Evolutionary conservation across 2,329 filamentous ascomycete species (phyloP), one percentile per base, ranked within the genome.

Genomic region (Biscogniauxia sp.): DNA sequence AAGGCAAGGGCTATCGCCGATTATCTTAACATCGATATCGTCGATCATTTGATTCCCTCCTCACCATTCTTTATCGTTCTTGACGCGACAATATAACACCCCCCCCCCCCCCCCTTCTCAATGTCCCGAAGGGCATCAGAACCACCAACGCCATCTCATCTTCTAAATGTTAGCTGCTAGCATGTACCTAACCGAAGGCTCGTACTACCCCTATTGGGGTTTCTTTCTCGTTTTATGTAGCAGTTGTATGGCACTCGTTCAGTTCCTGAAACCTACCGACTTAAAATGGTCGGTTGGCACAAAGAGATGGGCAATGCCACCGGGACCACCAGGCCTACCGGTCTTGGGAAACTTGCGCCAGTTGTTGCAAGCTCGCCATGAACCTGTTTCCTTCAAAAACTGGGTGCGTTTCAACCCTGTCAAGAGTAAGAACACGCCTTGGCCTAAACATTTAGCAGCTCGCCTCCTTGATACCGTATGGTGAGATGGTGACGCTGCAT

Each of bases 401-500:
- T 63, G 58, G 60, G 54, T 57, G 53, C 55, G 60, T 56, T 53
- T 3, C 37, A 32, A 28, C 5, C 45, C 20, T n/a, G 20, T 20
- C 37, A 1, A 23, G 19, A 52, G 19, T 1, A 20, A 45, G 25
- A 11, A 28, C 11, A 15, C 15, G 7, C 15, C 32, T 26, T 52
- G 2, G 53, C 4, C 17, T 20, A 41, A 37, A 37, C 32, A 37
- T 37, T 37, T 23, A 0, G 7, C 49, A 62, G 57, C 57, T 62
- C 3, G 55, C 28, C 15, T 57, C 54, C 2, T 52, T 60, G 49
- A 56, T 55, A 37, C 55, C n/a, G n/a, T 65, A 67, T 41, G 65
- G 66, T 3, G 65, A 67, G 54, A 64, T 68, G 59, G 61, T 61
- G 20, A 68, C 65, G 13, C 51, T 68, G 1, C 62, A 63, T 50